Evolutionary conservation across 176 grass and related monocot genomes (phyloP).

Genomic region (Oryza officinalis): DNA sequence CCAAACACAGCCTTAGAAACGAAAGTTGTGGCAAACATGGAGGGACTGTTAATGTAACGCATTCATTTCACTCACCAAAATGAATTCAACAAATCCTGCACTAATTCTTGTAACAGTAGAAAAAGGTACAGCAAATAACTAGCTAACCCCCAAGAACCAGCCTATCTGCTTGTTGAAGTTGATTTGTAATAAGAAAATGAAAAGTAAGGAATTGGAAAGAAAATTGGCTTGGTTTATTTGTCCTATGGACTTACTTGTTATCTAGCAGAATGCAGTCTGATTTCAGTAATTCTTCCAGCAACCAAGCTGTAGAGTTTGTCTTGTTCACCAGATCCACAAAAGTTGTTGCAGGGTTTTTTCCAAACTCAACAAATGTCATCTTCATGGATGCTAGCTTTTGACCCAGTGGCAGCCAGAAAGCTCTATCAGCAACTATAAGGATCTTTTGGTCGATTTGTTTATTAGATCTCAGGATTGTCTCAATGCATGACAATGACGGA

Average conservation of each 20-base stretch:
- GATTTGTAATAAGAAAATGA: conserved; percentile 20
- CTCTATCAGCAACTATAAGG: conserved; percentile 59
- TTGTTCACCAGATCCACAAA: conserved; percentile 32
- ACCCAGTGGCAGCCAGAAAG: conserved; percentile 68
- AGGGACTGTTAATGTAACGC: neutral
- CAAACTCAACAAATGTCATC: conserved; percentile 47
- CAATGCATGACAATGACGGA: conserved; percentile 60
- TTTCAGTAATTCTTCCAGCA: conserved; percentile 39
- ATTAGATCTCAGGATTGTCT: conserved; percentile 54
- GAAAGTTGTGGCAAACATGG: neutral
- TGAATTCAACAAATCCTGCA: conserved; percentile 8
- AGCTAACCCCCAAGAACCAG: neutral
- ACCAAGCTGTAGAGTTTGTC: conserved; percentile 34
- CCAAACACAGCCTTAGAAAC: too few relatives aligned
- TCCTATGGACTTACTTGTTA: conserved; percentile 55
- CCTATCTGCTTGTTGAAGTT: conserved; percentile 27
- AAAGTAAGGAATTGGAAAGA: conserved; percentile 11
- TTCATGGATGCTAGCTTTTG: conserved; percentile 61
- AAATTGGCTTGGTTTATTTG: neutral
- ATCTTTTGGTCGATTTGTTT: conserved; percentile 40
- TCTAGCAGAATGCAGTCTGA: conserved; percentile 62
- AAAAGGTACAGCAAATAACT: conserved; percentile 24
- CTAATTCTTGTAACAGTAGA: conserved; percentile 3
- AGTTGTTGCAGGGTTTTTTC: conserved; percentile 31
- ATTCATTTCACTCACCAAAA: conserved; percentile 17